Conservation (phyloP, 257 asterid species). For the Plantago ovata region DNA sequence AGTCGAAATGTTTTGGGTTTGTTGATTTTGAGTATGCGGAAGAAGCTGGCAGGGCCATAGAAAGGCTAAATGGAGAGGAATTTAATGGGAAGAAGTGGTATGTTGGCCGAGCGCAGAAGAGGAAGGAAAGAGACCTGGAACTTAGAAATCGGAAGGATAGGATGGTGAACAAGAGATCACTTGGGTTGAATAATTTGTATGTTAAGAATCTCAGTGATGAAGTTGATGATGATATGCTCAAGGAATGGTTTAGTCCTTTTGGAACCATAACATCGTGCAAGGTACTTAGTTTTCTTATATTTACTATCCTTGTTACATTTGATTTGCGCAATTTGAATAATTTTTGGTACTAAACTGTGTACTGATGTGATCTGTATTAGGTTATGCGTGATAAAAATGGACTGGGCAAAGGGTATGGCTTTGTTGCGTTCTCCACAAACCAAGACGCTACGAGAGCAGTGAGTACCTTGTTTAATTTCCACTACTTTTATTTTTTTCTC, state of each 20-base stretch:
- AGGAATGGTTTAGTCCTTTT: slow-evolving; percentile 49
- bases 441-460: slow-evolving; percentile 55
- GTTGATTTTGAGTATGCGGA: slow-evolving; percentile 52
- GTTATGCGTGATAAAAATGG: slow-evolving; percentile 53
- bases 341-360: no score
- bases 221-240: slow-evolving; percentile 45
- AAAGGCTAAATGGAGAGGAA: slow-evolving; percentile 41
- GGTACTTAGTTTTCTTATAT: slow-evolving; percentile 29
- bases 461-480: slow-evolving; percentile 4
- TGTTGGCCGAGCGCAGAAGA: slow-evolving; percentile 59
- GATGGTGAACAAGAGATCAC: slow-evolving; percentile 40
- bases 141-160: no score
- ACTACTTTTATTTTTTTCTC: background rate
- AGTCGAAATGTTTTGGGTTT: slow-evolving; percentile 59
- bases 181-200: slow-evolving; percentile 37
- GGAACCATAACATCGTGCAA: slow-evolving; percentile 63
- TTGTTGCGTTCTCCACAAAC: slow-evolving; percentile 52
- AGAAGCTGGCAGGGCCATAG: slow-evolving; percentile 55
- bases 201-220: slow-evolving; percentile 47
- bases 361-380: slow-evolving; percentile 23
- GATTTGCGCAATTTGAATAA: no score
- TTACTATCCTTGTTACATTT: no score
- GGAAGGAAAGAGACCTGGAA: slow-evolving; percentile 52
- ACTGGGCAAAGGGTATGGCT: slow-evolving; percentile 58
- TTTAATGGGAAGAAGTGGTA: slow-evolving; percentile 47